Base-by-base conservation (phyloP, 2,329 filamentous ascomycete species). In the Metarhizium sp. region DNA sequence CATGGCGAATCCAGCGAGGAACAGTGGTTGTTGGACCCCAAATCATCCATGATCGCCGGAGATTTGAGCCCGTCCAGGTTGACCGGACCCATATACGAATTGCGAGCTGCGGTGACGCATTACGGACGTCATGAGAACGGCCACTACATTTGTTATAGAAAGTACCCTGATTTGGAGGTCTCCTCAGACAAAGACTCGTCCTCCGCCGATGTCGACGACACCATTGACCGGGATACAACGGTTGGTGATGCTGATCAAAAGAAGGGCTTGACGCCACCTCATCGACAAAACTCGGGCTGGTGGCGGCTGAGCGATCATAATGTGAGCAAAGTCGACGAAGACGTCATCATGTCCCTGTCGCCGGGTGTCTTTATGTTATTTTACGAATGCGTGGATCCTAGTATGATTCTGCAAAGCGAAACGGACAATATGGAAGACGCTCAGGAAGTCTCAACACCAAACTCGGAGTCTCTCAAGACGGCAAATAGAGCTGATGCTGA, bases 321-420 rank as follows among this genome's bases (percentile, higher is more conserved):
- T 59, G 92, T 97, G 7, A 82, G 78, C 58, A 78, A 81, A 60
- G 87, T 92, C 29, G 81, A 81, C 20, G 89, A 96, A 67, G 78
- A 85, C 11, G 79, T 80, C 32, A 88, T 95, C 0, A 73, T 94
- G 52, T 78, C 77, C 2, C 86, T 95, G 62, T 85, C 85, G 0
- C 66, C 70, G 0, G 90, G 90, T 2, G 92, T 92, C 0, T 97
- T 97, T 67, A 97, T 99, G 92, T 79, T 97, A 1, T 97, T 97
- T 69, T 99, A 97, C 68, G 92, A 99, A 67, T 82, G 81, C 50
- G 74, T 87, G 29, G 83, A 87, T 56, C 69, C 77, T 1, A 73
- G 68, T 42, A 73, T 75, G 32, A 66, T 86, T 20, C 67, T 77
- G 10, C 64, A 68, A 29, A 62, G 67, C 29, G 67, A 70, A 32